Evolutionary conservation across 1,139 yeast species (phyloP).

Genomic region (Candida tetrigidarum): DNA sequence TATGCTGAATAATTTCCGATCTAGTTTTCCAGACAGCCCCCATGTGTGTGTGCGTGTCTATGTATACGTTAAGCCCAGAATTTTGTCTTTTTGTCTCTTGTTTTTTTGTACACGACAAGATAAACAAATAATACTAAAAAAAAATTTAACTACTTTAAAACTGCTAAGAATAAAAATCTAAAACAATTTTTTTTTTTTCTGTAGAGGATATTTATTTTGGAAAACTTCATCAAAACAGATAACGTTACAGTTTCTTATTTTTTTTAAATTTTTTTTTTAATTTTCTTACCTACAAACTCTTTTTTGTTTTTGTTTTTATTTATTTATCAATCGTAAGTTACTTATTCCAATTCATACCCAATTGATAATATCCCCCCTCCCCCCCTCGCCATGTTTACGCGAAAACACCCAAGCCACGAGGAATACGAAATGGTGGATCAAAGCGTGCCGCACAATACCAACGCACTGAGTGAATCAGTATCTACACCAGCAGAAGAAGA

Average conservation of each 20-base stretch:
- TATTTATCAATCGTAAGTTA: too few species aligned
- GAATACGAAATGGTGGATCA: conserved; percentile 31
- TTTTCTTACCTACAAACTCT: too few species aligned
- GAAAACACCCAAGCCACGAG: conserved; percentile 16
- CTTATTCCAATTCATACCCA: neutral
- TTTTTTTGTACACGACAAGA: neutral
- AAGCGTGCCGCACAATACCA: conserved; percentile 1
- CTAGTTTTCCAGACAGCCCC: neutral
- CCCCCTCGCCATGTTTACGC: conserved; percentile 11
- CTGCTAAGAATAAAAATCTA: neutral
- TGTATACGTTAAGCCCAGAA: neutral
- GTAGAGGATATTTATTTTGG: too few species aligned
- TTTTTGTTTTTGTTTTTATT: neutral
- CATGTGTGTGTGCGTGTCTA: neutral
- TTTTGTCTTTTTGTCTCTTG: neutral
- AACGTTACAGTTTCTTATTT: too few species aligned
- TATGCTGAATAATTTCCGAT: too few species aligned
- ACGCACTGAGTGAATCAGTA: conserved; percentile 9
- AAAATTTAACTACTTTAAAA: neutral
- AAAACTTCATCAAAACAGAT: too few species aligned
- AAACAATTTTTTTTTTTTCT: neutral
- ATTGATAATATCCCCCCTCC: neutral
- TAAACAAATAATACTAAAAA: neutral
- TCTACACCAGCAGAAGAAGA: conserved; percentile 6
- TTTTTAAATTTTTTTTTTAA: too few species aligned